phyloP scores from a whole-genome alignment of 345 rosid species.

The Theobroma cacao region DNA sequence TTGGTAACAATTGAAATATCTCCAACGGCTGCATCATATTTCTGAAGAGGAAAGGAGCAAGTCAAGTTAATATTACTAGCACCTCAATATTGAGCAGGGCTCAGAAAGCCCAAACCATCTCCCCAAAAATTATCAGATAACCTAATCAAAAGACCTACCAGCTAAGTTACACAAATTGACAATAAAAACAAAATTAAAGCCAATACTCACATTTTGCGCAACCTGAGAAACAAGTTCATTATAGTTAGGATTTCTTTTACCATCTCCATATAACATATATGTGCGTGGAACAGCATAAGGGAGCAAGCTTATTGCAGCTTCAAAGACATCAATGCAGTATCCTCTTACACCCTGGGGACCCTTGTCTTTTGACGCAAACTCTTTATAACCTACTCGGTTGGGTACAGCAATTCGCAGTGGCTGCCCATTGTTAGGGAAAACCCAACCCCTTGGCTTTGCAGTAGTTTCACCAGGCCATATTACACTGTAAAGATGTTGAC shows the following conservation, averaged over 20 bases:
- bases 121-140: neutral
- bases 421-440: conserved; percentile 79
- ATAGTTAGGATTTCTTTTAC: conserved; percentile 62
- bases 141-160: neutral
- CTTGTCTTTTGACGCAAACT: conserved; percentile 54
- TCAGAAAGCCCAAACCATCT: neutral
- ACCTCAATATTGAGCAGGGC: neutral
- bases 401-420: conserved; percentile 81
- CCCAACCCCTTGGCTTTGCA: conserved; percentile 78
- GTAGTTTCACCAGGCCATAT: conserved; percentile 84
- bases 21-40: conserved; percentile 80
- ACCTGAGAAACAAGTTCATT: conserved; percentile 55
- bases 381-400: conserved; percentile 57
- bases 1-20: conserved; percentile 69
- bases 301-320: conserved; percentile 79
- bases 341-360: conserved; percentile 76
- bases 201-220: conserved; percentile 58
- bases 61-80: conserved; percentile 16
- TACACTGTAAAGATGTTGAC: conserved; percentile 51
- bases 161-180: neutral
- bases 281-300: conserved; percentile 78
- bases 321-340: conserved; percentile 87
- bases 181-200: neutral
- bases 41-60: conserved; percentile 41
- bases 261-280: conserved; percentile 63